Base-by-base conservation (phyloP, 805 yeast species). In the Saccharomycopsis babjevae region DNA sequence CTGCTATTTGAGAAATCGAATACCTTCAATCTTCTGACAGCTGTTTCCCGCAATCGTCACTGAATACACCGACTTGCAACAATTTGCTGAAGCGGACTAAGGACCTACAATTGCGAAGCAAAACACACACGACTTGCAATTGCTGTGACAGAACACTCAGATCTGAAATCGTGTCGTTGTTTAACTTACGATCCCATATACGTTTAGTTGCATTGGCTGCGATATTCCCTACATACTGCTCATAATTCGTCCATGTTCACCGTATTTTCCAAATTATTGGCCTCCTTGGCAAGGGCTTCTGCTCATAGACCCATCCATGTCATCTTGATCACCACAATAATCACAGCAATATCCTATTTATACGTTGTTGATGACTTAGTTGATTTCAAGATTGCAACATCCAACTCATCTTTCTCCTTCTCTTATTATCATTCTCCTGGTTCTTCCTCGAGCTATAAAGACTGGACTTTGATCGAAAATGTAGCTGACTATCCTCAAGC, bases 291-390 rank as follows among this genome's bases (percentile, higher is more conserved):
- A 13, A 74, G 71, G 61, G 71, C 79, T 25, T 83, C 93, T 59
- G 94, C 96, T 15, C 81, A 82, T 62, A 81, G 85, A 69, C 99
- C 99, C 18, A 89, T 93, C 66, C 98, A 92, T 73, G 81, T 90
- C 59, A 84, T 92, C 59, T 83, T 90, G 56, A 68, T 83, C 61
- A 81, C 90, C 5, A 79, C 93, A 15, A 73, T 91, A 57, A 71
- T 89, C 50, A 94, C 96, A 1, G 86, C 96, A 2, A 74, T 88
- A 59, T 86, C 93, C 8, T 93, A 92, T 71, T 77, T 92, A 62
- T 80, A 92, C 3, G 80, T 86, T 2, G 83, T 87, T 40, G 89
- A 86, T 66, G 84, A 85, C 63, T 86, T 85, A 70, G 75, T 81
- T 58, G 79, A 64, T 59, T 69, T 70, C 57, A 70, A 67, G 71